Evolutionary conservation across 805 yeast species (phyloP), one percentile per base, ranked within the genome.

Genomic region (Ogataea trehaloabstinens): DNA sequence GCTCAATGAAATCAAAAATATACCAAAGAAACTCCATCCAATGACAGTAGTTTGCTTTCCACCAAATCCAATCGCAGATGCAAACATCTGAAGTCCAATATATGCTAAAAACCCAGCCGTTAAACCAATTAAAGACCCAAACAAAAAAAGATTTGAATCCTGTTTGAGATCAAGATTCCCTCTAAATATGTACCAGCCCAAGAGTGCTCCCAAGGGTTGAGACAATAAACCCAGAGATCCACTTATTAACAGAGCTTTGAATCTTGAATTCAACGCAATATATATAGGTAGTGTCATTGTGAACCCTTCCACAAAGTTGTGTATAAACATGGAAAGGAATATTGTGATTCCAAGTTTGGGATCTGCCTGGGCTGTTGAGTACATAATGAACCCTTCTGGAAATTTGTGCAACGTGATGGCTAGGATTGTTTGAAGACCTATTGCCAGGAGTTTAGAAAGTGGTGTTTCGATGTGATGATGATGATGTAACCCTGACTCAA

Each of bases 381-480:
- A 91, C 32, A 95, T 83, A 38, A 91, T 80, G 54, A 91, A 86
- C 0, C 99, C 99, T 63, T 91, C 99, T 0, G 99, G 99, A 19
- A 91, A 71, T 58, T 93, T 90, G 64, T 91, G 99, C 20, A 93
- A 63, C 0, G 95, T 76, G 20, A 91, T 78, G 0, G 95, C 98
- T 35, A 90, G 59, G 5, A 90, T 80, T 0, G 98, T 91, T 60
- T 93, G 97, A 17, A 93, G 60, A 3, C 96, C 97, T 41, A 91
- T 88, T 4, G 95, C 77, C 8, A 91, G 63, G n/a, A 91, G 64
- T 41, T 86, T 73, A 0, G 95, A 82, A 13, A 82, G 65, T 1
- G 93, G 90, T 0, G 95, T 79, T 40, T 78, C 80, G 16, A 85
- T 71, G 53, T 84, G 86, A 58, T 88, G 96, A 54, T 85, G 95